Evolutionary conservation across 2,329 filamentous ascomycete genomes (phyloP).

Genomic region (Venturia pyrina): DNA sequence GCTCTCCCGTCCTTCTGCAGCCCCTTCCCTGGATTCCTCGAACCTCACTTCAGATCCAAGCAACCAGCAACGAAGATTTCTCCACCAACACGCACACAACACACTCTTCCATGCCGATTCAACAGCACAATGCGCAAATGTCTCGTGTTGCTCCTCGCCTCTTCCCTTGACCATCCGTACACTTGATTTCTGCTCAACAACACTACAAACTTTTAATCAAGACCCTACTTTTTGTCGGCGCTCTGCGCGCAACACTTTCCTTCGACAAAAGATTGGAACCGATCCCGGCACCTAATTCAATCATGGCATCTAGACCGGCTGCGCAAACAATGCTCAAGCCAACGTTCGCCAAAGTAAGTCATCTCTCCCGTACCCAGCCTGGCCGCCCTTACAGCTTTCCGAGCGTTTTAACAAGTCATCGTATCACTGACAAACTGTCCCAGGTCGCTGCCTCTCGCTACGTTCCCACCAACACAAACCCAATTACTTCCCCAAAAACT

Average conservation of each 20-base stretch:
- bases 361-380: neutral
- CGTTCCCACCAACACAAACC: conserved; percentile 16
- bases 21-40: neutral
- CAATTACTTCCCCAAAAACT: conserved; percentile 7
- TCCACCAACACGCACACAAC: neutral
- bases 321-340: conserved; percentile 21
- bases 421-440: neutral
- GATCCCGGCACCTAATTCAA: conserved; percentile 13
- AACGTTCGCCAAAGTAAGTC: conserved; percentile 28
- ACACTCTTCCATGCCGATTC: conserved; percentile 31
- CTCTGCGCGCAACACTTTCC: neutral
- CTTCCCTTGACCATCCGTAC: conserved; percentile 43
- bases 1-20: neutral
- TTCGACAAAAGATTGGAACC: neutral
- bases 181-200: conserved; percentile 8
- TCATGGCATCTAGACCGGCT: conserved; percentile 23
- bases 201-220: conserved; percentile 1
- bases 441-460: conserved; percentile 30
- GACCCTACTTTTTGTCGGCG: neutral
- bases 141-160: conserved; percentile 30
- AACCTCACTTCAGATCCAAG: neutral
- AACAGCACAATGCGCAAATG: conserved; percentile 39
- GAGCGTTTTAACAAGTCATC: neutral
- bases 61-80: neutral
- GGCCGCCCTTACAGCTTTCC: neutral